phyloP scores from a whole-genome alignment of 2,329 filamentous ascomycete genomes.

The Alternaria incomplexa region DNA sequence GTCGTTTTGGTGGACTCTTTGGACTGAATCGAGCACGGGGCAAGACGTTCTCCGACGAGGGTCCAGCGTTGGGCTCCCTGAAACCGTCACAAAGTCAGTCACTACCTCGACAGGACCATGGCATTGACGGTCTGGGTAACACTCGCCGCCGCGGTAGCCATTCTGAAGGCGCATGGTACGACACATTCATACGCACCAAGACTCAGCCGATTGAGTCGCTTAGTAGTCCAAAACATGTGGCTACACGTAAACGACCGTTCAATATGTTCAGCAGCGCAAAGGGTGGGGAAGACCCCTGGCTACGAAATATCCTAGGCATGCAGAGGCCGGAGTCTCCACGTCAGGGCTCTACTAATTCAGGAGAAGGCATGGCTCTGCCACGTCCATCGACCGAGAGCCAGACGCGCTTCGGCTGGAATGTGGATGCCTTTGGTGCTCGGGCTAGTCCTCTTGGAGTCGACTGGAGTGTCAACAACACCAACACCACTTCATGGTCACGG shows the following conservation, averaged over 20 bases:
- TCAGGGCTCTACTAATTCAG: slow-evolving; percentile 71
- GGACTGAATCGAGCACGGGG: slow-evolving; percentile 65
- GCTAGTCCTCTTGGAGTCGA: slow-evolving; percentile 53
- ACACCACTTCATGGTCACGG: slow-evolving; percentile 68
- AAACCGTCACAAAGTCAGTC: slow-evolving; percentile 79
- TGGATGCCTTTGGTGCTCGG: slow-evolving; percentile 47
- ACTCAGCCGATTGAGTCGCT: slow-evolving; percentile 41
- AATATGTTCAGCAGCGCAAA: slow-evolving; percentile 60
- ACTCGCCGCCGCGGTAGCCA: slow-evolving; percentile 62
- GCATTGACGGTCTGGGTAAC: slow-evolving; percentile 56
- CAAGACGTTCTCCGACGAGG: slow-evolving; percentile 66
- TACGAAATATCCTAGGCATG: slow-evolving; percentile 48
- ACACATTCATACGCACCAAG: slow-evolving; percentile 52
- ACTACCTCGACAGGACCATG: slow-evolving; percentile 66
- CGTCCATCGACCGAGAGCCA: slow-evolving; percentile 49
- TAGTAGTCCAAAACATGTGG: slow-evolving; percentile 46
- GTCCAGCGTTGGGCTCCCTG: slow-evolving; percentile 70
- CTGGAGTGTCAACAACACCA: slow-evolving; percentile 45
- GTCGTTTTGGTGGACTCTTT: slow-evolving; percentile 66
- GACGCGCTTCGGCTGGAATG: slow-evolving; percentile 47
- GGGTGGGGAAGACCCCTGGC: slow-evolving; percentile 57
- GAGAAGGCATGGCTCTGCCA: slow-evolving; percentile 41
- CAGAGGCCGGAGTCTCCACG: slow-evolving; percentile 61
- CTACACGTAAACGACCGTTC: slow-evolving; percentile 55
- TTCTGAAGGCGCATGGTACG: slow-evolving; percentile 63